These are phyloP conservation scores for Trichoderma guizhouense DNA, from an alignment of 2,329 filamentous ascomycete species.

Conservation along the genomic window DNA sequence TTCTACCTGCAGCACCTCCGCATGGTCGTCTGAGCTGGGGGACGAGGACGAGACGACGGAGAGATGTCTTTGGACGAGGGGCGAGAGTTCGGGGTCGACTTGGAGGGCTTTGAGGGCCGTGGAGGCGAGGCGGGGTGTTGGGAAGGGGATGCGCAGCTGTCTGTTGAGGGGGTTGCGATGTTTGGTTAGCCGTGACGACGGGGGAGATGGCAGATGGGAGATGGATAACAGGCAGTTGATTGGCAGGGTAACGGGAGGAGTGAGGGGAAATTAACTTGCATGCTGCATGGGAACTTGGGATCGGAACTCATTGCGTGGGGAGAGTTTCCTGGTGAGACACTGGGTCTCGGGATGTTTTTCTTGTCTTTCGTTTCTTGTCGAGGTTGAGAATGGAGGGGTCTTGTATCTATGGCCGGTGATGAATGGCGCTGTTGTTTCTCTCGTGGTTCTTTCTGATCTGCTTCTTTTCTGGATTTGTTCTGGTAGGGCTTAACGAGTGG, in stretches of 20 bases:
- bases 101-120: constrained; percentile 72
- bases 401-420: background rate
- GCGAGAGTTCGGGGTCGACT: constrained; percentile 87
- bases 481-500: background rate
- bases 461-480: background rate
- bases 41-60: constrained; percentile 41
- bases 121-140: constrained; percentile 71
- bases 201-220: background rate
- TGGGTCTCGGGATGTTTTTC: background rate
- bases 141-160: constrained; percentile 75
- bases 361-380: background rate
- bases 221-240: background rate
- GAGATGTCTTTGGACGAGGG: constrained; percentile 72
- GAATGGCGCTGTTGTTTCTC: background rate
- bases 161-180: constrained; percentile 42
- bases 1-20: constrained; percentile 61
- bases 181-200: background rate
- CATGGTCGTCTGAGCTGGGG: constrained; percentile 21
- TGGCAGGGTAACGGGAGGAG: constrained; percentile 11
- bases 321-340: background rate
- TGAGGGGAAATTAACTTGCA: constrained; percentile 43
- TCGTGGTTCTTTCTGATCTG: background rate
- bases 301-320: constrained; percentile 32
- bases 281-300: constrained; percentile 57
- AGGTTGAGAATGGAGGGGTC: background rate